A percentile compares a stretch with the other conserved stretches of the same genome.
These are phyloP conservation scores for Schizophyllum commune DNA, from an alignment of 1,284 basidiomycete genomes.

Conservation along the genomic window DNA sequence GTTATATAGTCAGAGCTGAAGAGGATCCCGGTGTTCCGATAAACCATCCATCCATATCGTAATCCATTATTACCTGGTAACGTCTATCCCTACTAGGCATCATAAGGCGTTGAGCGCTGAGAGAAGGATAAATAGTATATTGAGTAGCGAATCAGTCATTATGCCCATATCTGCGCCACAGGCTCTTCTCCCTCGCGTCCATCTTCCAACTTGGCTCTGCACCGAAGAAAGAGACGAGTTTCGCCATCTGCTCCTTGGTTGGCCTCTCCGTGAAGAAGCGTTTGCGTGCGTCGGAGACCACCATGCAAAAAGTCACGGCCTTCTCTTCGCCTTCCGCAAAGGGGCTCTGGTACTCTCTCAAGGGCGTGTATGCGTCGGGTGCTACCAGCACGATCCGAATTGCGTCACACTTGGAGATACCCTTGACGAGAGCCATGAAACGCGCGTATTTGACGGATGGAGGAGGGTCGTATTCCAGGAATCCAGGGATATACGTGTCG, in stretches of 20 bases:
- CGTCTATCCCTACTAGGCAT: too few species aligned
- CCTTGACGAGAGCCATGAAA: not conserved
- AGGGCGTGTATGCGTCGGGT: not conserved
- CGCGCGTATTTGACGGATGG: not conserved
- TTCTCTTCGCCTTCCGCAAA: not conserved
- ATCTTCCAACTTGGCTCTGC: not conserved
- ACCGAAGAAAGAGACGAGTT: not conserved
- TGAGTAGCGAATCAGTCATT: not conserved
- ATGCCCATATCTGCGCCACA: not conserved
- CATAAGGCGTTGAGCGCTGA: too few species aligned
- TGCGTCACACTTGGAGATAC: not conserved
- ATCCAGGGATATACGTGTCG: not conserved
- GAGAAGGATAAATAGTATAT: not conserved
- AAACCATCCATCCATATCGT: too few species aligned
- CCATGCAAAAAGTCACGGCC: not conserved
- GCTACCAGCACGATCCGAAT: not conserved
- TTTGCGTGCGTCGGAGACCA: not conserved
- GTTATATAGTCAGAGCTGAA: too few species aligned
- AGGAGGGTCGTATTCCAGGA: not conserved
- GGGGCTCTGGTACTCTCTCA: not conserved
- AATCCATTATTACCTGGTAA: too few species aligned
- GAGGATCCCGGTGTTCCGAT: too few species aligned
- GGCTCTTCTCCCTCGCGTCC: not conserved
- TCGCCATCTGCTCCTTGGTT: not conserved
- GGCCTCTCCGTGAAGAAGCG: not conserved